These are phyloP conservation scores for Aureobasidium musti DNA, from an alignment of 2,329 filamentous ascomycete genomes.

Conservation along the genomic window DNA sequence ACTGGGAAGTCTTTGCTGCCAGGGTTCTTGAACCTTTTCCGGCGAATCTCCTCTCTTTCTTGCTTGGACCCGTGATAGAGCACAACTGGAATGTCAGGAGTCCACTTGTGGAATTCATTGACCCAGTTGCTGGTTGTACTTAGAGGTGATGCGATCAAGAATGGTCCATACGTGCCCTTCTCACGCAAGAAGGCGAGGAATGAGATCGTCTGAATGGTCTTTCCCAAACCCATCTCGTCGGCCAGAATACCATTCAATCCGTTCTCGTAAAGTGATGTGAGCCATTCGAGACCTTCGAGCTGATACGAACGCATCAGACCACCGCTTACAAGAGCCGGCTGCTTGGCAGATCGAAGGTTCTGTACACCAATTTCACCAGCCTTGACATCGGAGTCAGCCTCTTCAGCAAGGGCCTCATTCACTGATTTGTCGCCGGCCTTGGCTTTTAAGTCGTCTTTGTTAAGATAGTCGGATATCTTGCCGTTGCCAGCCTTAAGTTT, in stretches of 20 bases:
- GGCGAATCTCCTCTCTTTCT: conserved; percentile 74
- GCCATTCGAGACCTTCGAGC: conserved; percentile 91
- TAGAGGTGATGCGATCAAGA: conserved; percentile 84
- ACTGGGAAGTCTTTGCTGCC: conserved; percentile 77
- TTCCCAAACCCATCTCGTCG: conserved; percentile 92
- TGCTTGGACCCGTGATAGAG: conserved; percentile 86
- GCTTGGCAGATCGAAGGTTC: conserved; percentile 75
- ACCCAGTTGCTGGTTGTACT: conserved; percentile 97
- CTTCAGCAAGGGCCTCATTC: conserved; percentile 60
- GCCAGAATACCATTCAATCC: conserved; percentile 89
- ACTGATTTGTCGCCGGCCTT: conserved; percentile 57
- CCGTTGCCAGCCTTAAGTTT: conserved; percentile 43
- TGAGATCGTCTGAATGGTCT: conserved; percentile 88
- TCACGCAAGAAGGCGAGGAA: conserved; percentile 85
- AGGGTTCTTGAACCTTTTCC: conserved; percentile 69
- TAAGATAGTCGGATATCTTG: conserved; percentile 62
- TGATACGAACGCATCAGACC: conserved; percentile 95
- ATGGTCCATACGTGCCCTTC: conserved; percentile 83
- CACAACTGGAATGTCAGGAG: conserved; percentile 81
- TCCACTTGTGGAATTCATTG: conserved; percentile 89
- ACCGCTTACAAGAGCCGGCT: conserved; percentile 80
- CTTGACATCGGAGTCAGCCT: conserved; percentile 59
- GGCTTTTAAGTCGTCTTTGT: conserved; percentile 59
- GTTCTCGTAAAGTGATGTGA: conserved; percentile 79
- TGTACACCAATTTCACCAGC: conserved; percentile 64